Evolutionary conservation across 345 rosid species (phyloP), one percentile per base, ranked within the genome.

Genomic region (Moricandia moricandioides): DNA sequence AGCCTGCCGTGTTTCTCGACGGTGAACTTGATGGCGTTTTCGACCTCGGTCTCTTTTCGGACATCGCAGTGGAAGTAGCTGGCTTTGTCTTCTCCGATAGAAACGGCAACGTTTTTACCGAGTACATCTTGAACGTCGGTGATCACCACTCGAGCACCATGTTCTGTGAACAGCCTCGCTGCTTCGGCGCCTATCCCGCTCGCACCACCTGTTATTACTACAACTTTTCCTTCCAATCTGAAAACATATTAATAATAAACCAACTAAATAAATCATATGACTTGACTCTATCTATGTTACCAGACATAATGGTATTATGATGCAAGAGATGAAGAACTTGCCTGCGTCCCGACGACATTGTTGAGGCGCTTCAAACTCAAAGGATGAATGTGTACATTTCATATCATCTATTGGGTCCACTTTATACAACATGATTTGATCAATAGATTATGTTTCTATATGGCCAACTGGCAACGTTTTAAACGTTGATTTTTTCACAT

Each of bases 41-140:
- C 86, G 1, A 89, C 89, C 39, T 89, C 85, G 30, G 81, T 78
- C 80, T 89, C 97, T 31, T 87, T 81, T 71, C 86, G 77, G 5
- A 91, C 87, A 63, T 91, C 94, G 16, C 97, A 91, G 65, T 79
- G 91, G 29, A 31, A 55, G 79, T 82, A 86, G 7, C 78, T 52
- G 14, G 78, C 97, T 45, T 35, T 73, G 65, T 83, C 76, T 10
- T 26, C 26, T 55, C 80, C 85, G 4, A 91, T 40, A 5, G 88
- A 81, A 35, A 55, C 75, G 2, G 71, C 82, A 5, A 89, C 85
- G 54, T 54, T 70, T 4, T 66, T 75, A 2, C 97, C 89, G 8
- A 86, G 27, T 9, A 85, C 79, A 30, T 89, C 91, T 33, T 89
- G 88, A 39, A 91, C 75, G 72, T 91, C 92, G 0, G 83, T 91